These are phyloP conservation scores for Shiraia sp. DNA, from an alignment of 2,329 filamentous ascomycete species.

Conservation along the genomic window DNA sequence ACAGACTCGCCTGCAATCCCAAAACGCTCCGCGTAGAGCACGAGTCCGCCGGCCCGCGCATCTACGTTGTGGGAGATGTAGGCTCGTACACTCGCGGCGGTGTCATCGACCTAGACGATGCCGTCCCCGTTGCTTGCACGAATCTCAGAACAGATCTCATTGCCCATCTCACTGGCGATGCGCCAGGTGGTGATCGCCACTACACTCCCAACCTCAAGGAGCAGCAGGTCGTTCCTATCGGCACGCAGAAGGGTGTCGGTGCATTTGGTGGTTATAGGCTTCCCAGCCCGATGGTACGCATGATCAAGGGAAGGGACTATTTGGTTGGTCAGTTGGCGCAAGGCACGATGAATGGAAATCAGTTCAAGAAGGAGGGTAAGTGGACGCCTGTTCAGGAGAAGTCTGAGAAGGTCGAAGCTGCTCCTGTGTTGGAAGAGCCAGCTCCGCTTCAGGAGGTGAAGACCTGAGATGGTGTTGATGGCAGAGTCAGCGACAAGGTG, in stretches of 20 bases:
- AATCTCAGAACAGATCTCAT: slow-evolving; percentile 55
- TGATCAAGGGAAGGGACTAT: slow-evolving; percentile 51
- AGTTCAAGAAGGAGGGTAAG: slow-evolving; percentile 42
- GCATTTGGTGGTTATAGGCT: slow-evolving; percentile 43
- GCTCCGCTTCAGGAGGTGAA: no score
- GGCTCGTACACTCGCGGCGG: slow-evolving; percentile 51
- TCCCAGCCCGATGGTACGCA: slow-evolving; percentile 48
- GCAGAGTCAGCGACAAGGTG: no score
- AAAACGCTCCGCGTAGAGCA: slow-evolving; percentile 52
- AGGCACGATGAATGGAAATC: slow-evolving; percentile 31
- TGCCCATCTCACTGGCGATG: slow-evolving; percentile 29
- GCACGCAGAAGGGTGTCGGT: slow-evolving; percentile 44
- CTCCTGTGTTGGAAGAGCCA: no score
- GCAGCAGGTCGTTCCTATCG: slow-evolving; percentile 42
- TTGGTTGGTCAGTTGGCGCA: slow-evolving; percentile 35
- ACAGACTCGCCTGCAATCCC: slow-evolving; percentile 55
- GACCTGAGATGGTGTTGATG: no score
- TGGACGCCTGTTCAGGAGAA: slow-evolving; percentile 34
- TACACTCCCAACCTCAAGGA: slow-evolving; percentile 39
- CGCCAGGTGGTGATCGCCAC: slow-evolving; percentile 33
- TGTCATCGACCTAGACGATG: slow-evolving; percentile 48
- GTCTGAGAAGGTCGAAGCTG: slow-evolving; percentile 20
- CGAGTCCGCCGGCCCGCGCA: slow-evolving; percentile 46
- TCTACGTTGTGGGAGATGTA: slow-evolving; percentile 57
- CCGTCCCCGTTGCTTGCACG: slow-evolving; percentile 49